Evolutionary conservation across 1,139 yeast genomes (phyloP).

Genomic region (Nakaseomyces uthaithaninus): DNA sequence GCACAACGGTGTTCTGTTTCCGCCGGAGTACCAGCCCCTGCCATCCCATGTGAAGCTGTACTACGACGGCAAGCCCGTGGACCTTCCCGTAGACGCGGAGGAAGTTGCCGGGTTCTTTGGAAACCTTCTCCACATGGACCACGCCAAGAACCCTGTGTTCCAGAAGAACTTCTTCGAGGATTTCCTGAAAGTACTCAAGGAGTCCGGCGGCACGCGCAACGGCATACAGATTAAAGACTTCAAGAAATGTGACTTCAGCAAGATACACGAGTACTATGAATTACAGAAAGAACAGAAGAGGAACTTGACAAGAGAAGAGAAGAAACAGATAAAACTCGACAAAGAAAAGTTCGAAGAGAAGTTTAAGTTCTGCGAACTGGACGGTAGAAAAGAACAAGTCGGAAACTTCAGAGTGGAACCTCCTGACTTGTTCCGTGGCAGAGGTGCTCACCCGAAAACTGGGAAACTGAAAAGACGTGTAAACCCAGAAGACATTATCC

Average conservation of each 20-base stretch:
- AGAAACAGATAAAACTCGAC: conserved; percentile 62
- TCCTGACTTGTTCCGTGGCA: conserved; percentile 90
- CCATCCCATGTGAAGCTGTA: conserved; percentile 71
- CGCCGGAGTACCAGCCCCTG: conserved; percentile 82
- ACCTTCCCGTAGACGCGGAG: conserved; percentile 73
- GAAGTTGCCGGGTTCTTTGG: conserved; percentile 95
- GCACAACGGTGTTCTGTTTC: conserved; percentile 88
- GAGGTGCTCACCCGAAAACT: conserved; percentile 95
- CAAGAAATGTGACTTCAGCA: conserved; percentile 65
- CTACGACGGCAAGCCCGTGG: conserved; percentile 69
- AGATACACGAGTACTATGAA: conserved; percentile 69
- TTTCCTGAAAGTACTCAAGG: conserved; percentile 59
- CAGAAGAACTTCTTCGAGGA: conserved; percentile 82
- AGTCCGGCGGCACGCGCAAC: conserved; percentile 53
- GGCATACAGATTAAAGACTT: conserved; percentile 49
- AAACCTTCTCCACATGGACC: conserved; percentile 82
- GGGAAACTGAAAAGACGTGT: conserved; percentile 82
- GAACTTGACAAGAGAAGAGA: conserved; percentile 57
- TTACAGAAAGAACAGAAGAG: conserved; percentile 65
- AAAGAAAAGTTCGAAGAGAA: conserved; percentile 73
- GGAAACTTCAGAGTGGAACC: conserved; percentile 95
- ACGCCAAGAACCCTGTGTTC: conserved; percentile 78
- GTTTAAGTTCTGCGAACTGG: conserved; percentile 67
- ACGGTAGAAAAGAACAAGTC: conserved; percentile 85
- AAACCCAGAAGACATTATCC: conserved; percentile 77